Conservation (phyloP, 108 stramenopile genomes). For the Asterionellopsis glacialis region DNA sequence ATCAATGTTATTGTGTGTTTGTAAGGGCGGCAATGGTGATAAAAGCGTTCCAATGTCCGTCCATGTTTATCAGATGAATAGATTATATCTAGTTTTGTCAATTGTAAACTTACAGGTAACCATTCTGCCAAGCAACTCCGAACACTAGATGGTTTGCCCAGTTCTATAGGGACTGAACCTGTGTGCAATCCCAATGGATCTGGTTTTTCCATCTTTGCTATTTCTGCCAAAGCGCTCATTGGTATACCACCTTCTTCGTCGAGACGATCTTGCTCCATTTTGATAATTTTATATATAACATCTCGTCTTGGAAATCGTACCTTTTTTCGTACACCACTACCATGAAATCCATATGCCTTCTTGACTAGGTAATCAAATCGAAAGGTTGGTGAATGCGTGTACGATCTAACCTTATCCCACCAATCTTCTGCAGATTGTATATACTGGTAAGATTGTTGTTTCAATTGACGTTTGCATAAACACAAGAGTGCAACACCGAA, state of each 20-base stretch:
- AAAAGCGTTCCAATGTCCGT: slow-evolving; percentile 65
- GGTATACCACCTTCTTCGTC: slow-evolving; percentile 23
- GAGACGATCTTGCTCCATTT: slow-evolving; percentile 58
- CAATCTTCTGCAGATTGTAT: slow-evolving; percentile 11
- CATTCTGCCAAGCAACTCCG: slow-evolving; percentile 60
- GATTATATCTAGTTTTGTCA: slow-evolving; percentile 72
- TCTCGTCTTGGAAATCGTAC: slow-evolving; percentile 69
- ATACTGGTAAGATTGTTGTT: slow-evolving; percentile 8
- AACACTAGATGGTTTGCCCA: slow-evolving; percentile 49
- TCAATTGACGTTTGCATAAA: slow-evolving; percentile 40
- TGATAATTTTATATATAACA: slow-evolving; percentile 54
- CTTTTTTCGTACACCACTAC: slow-evolving; percentile 33
- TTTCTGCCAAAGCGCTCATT: background rate
- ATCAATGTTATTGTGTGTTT: slow-evolving; percentile 66
- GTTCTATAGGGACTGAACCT: slow-evolving; percentile 17
- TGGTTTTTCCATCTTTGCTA: background rate
- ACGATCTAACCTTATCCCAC: slow-evolving; percentile 35
- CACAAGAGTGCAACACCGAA: slow-evolving; percentile 63
- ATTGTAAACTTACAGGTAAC: slow-evolving; percentile 58
- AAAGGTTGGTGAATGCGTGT: slow-evolving; percentile 30
- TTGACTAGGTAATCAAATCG: slow-evolving; percentile 52
- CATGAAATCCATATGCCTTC: slow-evolving; percentile 66
- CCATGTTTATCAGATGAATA: slow-evolving; percentile 79
- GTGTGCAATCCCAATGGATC: slow-evolving; percentile 34
- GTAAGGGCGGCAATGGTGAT: slow-evolving; percentile 34